Percentiles rank a stretch among this genome's conserved stretches.
Evolutionary conservation across 306 rosid species (phyloP).

Genomic region (Inga leiocalycina): DNA sequence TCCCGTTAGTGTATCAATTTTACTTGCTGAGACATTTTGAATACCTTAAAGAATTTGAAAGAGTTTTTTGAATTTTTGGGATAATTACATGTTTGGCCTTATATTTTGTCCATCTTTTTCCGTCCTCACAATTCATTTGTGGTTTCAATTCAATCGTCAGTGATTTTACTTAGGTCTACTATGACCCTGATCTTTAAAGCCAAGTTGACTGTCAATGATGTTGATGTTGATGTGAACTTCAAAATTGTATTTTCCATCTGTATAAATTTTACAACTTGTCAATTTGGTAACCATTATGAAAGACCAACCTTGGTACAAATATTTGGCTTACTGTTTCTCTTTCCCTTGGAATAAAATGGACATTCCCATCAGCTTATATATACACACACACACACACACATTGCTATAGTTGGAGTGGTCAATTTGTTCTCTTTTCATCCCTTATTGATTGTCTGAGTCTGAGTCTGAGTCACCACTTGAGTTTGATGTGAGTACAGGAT

Average conservation of each 20-base stretch:
- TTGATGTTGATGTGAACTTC: neutral
- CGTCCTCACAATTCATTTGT: neutral
- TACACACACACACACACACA: neutral
- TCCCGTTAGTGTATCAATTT: neutral
- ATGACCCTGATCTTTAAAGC: neutral
- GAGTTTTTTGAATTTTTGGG: neutral
- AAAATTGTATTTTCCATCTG: neutral
- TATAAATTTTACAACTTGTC: neutral
- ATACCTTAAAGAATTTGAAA: neutral
- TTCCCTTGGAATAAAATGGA: neutral
- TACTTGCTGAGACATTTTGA: neutral
- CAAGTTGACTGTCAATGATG: neutral
- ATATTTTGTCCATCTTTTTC: neutral
- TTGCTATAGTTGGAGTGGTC: slow-evolving; percentile 1
- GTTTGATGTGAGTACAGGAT: slow-evolving; percentile 55
- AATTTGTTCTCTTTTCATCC: neutral
- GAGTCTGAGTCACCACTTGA: neutral
- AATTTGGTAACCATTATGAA: neutral
- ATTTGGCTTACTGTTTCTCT: neutral
- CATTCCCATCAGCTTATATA: neutral
- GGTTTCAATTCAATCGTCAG: neutral
- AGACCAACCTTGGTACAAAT: neutral
- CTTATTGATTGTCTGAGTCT: neutral
- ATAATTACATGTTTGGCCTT: neutral
- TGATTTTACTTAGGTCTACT: neutral